phyloP scores from a whole-genome alignment of 2,329 filamentous ascomycete genomes.

The Trichoderma lentiforme region DNA sequence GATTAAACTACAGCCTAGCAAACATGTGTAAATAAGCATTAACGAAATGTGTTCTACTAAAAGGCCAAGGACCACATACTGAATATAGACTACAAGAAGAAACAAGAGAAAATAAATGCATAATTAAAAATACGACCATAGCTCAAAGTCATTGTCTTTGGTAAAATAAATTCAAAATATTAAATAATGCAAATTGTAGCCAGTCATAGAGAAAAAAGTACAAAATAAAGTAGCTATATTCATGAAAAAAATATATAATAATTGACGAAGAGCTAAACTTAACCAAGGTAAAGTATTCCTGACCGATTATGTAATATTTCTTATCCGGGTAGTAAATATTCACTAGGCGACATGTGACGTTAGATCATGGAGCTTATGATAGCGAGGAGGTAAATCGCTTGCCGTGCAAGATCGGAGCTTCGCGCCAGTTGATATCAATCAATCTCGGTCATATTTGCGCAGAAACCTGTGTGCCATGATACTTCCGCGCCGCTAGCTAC shows the following conservation, averaged over 20 bases:
- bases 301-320: background rate
- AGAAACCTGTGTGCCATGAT: background rate
- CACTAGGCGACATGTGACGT: background rate
- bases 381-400: background rate
- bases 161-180: background rate
- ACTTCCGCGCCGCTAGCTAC: background rate
- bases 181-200: background rate
- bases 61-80: background rate
- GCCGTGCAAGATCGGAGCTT: background rate
- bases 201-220: too few relatives aligned
- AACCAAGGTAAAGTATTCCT: background rate
- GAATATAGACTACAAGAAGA: background rate
- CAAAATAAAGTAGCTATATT: background rate
- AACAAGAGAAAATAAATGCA: background rate
- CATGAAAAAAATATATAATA: background rate
- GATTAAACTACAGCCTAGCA: background rate
- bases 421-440: background rate
- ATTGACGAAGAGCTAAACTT: background rate
- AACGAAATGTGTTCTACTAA: background rate
- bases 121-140: background rate
- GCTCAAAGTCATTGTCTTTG: too few relatives aligned
- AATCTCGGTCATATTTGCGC: background rate
- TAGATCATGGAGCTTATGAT: background rate
- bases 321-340: background rate
- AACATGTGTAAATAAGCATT: background rate